Evolutionary conservation across 305 asterid species (phyloP), one percentile per base, ranked within the genome.

Genomic region (Fraxinus paxiana): DNA sequence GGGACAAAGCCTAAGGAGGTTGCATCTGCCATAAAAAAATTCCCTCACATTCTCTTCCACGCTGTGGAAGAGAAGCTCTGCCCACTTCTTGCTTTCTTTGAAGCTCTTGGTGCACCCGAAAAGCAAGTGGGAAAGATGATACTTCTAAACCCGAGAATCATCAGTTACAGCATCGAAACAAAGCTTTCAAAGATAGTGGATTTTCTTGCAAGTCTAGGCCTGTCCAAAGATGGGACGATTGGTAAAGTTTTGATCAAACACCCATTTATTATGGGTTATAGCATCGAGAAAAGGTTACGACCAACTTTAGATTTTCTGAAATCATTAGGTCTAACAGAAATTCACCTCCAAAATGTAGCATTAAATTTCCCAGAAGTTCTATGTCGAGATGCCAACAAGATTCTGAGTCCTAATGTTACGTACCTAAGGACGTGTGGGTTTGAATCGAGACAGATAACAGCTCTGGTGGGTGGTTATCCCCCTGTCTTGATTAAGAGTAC

Each of bases 51-150:
- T 83, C 97, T 92, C 75, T 75, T 93, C 26, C 98, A 92, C 86
- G 89, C 95, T 63, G 88, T 96, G 75, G 97, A 96, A 82, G 97
- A 94, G 86, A 96, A 96, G 85, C 98, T 96, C 78, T 93, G 98
- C 83, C 98, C 99, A 4, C 98, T 94, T 61, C 90, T 96, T 2
- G 98, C 97, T 0, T 96, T 94, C 87, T 94, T 96, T 5, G 98
- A 96, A 83, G 84, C 96, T 31, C 93, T 96, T 28, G 97, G 99
- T 48, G 87, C 97, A 3, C 92, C 97, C 3, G 97, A 94, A 71
- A 93, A 92, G 72, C 98, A 89, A 78, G 86, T 94, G 0, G 98
- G 98, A 18, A 96, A 93, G 84, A 96, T 96, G 93, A 84, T 96
- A 65, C 89, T 96, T 5, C 35, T 86, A 13, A 96, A 96, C 85